Base-by-base conservation (phyloP, 805 yeast genomes). In the Helenozyma rhizophorensis region DNA sequence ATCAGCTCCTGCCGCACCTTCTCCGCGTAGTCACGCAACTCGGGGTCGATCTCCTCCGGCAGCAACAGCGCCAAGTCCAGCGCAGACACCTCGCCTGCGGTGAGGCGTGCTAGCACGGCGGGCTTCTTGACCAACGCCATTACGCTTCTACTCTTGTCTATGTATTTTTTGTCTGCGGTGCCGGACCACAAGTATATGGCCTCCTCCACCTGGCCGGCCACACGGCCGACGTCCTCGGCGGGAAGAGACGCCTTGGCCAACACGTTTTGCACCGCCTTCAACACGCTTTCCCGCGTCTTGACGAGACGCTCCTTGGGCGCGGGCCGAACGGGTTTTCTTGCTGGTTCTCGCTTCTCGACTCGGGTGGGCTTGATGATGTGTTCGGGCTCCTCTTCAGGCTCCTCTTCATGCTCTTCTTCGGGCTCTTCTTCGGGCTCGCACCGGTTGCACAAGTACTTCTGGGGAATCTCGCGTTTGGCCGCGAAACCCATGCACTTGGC, bases 11-110 rank as follows among this genome's bases (percentile, higher is more conserved):
- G 75, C 32, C 82, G 74, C 9, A 84, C 85, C 30, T 75, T 74
- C 42, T 80, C 83, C 12, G 88, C 89, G 36, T 80, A 73, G 43
- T 72, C 68, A 43, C 74, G 80, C 40, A 82, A 65, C 45, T 83
- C 90, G 4, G 88, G 87, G 48, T 85, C 87, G 64, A 89, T 72
- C 45, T 89, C 90, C 47, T 83, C 86, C 1, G 79, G 80, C 5
- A 80, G 66, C 68, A 84, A 65, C 21, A 63, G 67, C 3, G 80
- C 88, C 27, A 87, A 62, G 42, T 78, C 72, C 11, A 62, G 64
- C 26, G 83, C 72, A 1, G 76, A 60, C 17, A 85, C 59, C 14
- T 68, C 63, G 19, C 74, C 70, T 22, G 70, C 63, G 21, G 80
- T 58, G 4, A 89, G 70, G 36, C 80, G 76, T 17, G 62, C 60